These are phyloP conservation scores for Pachysolen tannophilus DNA, from an alignment of 805 yeast genomes.

Conservation along the genomic window DNA sequence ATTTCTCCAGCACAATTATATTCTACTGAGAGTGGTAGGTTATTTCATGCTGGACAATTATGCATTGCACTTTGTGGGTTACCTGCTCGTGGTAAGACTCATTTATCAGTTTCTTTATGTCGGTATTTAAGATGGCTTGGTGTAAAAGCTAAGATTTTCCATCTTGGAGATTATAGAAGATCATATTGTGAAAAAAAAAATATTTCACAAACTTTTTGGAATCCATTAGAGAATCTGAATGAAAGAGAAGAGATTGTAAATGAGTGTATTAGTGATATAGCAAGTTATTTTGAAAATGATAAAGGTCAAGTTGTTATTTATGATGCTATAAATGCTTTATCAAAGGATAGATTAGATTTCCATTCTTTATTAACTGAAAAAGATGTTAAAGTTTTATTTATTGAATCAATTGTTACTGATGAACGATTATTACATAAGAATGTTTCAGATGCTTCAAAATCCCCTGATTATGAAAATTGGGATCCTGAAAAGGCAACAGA, in stretches of 20 bases:
- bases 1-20: constrained; percentile 90
- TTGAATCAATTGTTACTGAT: constrained; percentile 82
- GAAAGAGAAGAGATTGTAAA: constrained; percentile 52
- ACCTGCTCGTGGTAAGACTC: constrained; percentile 95
- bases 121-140: constrained; percentile 95
- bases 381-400: constrained; percentile 73
- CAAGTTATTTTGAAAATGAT: constrained; percentile 59
- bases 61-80: constrained; percentile 84
- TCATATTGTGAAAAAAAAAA: constrained; percentile 16
- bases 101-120: constrained; percentile 82
- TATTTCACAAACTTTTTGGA: constrained; percentile 6
- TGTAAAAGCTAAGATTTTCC: constrained; percentile 85
- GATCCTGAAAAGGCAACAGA: constrained; percentile 62
- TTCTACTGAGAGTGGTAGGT: constrained; percentile 84
- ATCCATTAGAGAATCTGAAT: constrained; percentile 14
- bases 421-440: constrained; percentile 60
- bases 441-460: constrained; percentile 75
- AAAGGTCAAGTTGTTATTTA: constrained; percentile 93
- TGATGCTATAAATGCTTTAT: constrained; percentile 88
- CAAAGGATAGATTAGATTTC: constrained; percentile 55
- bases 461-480: constrained; percentile 84
- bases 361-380: constrained; percentile 43
- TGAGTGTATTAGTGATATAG: constrained; percentile 62
- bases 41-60: constrained; percentile 93
- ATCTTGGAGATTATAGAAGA: constrained; percentile 86